A percentile compares a stretch with the other conserved stretches of the same genome.
Conservation (phyloP, 257 asterid species). For the Gynochthodes officinalis region DNA sequence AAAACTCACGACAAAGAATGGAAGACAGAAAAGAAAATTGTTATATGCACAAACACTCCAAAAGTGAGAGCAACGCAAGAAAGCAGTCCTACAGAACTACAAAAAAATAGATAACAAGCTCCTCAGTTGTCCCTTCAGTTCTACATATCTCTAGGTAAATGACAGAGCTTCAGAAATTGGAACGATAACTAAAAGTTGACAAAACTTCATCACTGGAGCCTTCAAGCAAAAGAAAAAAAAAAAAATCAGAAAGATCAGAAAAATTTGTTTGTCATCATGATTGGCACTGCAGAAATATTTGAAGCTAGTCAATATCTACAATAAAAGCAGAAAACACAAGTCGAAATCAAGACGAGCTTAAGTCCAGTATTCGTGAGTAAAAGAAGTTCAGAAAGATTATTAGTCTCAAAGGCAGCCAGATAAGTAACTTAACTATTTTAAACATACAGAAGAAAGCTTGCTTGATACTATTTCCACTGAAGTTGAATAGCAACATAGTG, state of each 20-base stretch:
- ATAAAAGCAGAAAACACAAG: not conserved
- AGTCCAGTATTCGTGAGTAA: too few relatives aligned
- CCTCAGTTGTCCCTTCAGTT: conserved; percentile 75
- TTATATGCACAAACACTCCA: not conserved
- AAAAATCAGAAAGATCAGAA: not conserved
- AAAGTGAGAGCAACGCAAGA: not conserved
- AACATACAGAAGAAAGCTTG: too few relatives aligned
- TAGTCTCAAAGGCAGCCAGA: conserved; percentile 8
- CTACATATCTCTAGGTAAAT: conserved; percentile 38
- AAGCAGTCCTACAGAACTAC: not conserved
- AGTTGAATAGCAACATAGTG: too few relatives aligned
- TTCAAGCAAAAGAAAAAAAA: conserved; percentile 6
- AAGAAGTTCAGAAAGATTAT: not conserved
- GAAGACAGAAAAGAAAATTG: not conserved
- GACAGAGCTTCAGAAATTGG: conserved; percentile 57
- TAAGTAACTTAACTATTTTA: too few relatives aligned
- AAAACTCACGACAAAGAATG: not conserved
- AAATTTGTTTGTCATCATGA: not conserved
- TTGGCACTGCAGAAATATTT: not conserved
- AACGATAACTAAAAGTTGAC: conserved; percentile 34
- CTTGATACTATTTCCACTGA: too few relatives aligned
- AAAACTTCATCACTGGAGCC: conserved; percentile 55
- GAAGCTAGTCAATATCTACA: not conserved
- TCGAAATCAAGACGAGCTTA: too few relatives aligned
- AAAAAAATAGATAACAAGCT: conserved; percentile 17